Evolutionary conservation across 768 basidiomycete species (phyloP).

Genomic region (Paxillus rubicundulus): DNA sequence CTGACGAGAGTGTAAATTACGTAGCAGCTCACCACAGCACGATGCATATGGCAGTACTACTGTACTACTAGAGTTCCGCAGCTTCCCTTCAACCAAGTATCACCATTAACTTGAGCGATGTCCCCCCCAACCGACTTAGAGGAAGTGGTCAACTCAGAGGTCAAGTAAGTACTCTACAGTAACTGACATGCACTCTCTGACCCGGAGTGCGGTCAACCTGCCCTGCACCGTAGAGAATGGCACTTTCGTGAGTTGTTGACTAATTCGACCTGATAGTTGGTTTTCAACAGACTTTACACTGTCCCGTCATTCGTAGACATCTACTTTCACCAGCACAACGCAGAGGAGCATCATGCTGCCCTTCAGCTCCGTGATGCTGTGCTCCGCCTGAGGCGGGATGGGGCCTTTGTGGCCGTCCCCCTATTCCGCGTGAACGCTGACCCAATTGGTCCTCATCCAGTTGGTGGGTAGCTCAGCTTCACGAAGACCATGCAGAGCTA

Average conservation of each 20-base stretch:
- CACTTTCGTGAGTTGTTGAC: constrained; percentile 59
- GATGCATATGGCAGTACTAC: neutral
- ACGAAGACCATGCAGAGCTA: neutral
- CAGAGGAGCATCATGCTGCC: constrained; percentile 59
- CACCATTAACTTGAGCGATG: constrained; percentile 5
- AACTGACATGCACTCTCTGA: neutral
- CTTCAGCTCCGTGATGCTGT: constrained; percentile 70
- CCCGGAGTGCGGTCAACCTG: neutral
- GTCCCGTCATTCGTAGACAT: constrained; percentile 50
- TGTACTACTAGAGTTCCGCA: too few relatives aligned
- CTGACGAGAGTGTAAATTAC: too few relatives aligned
- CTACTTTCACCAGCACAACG: constrained; percentile 72
- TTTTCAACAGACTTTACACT: neutral
- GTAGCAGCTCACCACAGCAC: neutral
- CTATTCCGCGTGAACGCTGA: constrained; percentile 65
- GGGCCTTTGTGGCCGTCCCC: constrained; percentile 79
- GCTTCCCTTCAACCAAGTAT: neutral
- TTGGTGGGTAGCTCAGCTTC: constrained; percentile 44
- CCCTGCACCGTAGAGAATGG: constrained; percentile 55
- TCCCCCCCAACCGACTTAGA: constrained; percentile 50
- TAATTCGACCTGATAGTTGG: neutral
- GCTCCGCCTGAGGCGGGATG: constrained; percentile 64
- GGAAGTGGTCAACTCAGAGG: constrained; percentile 55
- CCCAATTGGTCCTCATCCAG: constrained; percentile 75
- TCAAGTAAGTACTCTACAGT: constrained; percentile 45